Base-by-base conservation (phyloP, 1,139 yeast species). In the Zygosaccharomyces sapae region DNA sequence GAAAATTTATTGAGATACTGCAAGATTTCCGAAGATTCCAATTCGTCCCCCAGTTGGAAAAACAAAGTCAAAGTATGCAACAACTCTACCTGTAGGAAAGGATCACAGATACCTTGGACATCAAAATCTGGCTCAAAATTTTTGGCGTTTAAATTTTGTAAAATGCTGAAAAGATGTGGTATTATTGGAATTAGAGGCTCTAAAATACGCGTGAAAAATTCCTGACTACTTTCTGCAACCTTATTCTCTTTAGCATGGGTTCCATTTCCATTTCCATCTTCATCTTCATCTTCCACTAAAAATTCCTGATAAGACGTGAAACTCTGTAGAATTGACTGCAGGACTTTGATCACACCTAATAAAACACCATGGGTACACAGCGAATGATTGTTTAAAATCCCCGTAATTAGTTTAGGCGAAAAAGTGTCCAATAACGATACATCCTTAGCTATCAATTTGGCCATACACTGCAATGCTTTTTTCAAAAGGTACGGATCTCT, bases 81-180 rank as follows among this genome's bases (percentile, higher is more conserved):
- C 29, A 69, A 48, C 48, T 81, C 75, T 36, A 86, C 86, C 65
- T 87, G 95, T 55, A 92, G 69, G 65, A 94, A 94, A 4, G 98
- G 98, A 68, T 94, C 98, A 12, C 87, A 79, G 18, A 85, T 73
- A 5, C 96, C 96, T 45, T 81, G 72, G 8, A 90, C 92, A 63
- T 89, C 97, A 66, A 85, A 92, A 61, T 89, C 97, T 3, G 97
- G 95, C 57, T 85, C 80, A 63, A 83, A 83, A 2, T 92, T 94
- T 33, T 82, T 73, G 16, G 81, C 69, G 29, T 80, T 68, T 46
- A 89, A 70, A 50, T 78, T 71, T 59, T 82, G 83, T 56, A 90
- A 75, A 54, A 77, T 81, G 3, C 70, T 70, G 29, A 83, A 70
- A 35, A 84, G 61, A 41, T 71, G 73, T 29, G 86, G 86, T 30